phyloP scores from a whole-genome alignment of 331 rosid genomes.

The Pyrus hybrid region DNA sequence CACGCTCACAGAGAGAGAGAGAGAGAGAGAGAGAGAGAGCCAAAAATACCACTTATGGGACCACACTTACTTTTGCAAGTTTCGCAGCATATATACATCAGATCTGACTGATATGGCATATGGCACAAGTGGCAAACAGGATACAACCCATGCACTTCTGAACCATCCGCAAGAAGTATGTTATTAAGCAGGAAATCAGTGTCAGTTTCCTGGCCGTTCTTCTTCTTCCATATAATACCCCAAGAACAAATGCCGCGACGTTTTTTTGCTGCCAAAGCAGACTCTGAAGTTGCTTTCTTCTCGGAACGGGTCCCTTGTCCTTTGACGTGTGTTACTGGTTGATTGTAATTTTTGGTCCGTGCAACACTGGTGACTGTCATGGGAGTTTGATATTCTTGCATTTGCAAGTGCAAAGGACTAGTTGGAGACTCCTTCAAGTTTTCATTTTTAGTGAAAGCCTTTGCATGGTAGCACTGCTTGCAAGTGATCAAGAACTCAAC shows the following conservation, averaged over 20 bases:
- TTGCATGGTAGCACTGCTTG: slow-evolving; percentile 60
- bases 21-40: neutral
- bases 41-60: neutral
- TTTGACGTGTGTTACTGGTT: slow-evolving; percentile 23
- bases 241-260: slow-evolving; percentile 49
- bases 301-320: slow-evolving; percentile 28
- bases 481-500: slow-evolving; percentile 45
- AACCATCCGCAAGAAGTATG: slow-evolving; percentile 60
- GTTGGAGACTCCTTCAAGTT: slow-evolving; percentile 67
- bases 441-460: slow-evolving; percentile 35
- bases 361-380: slow-evolving; percentile 35
- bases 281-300: slow-evolving; percentile 33
- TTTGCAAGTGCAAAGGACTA: slow-evolving; percentile 61
- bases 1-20: neutral
- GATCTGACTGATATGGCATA: slow-evolving; percentile 58
- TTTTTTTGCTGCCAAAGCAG: slow-evolving; percentile 31
- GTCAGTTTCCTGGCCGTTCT: slow-evolving; percentile 33
- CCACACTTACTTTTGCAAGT: slow-evolving; percentile 66
- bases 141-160: slow-evolving; percentile 17
- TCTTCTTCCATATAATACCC: slow-evolving; percentile 92
- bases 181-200: slow-evolving; percentile 50
- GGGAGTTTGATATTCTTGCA: slow-evolving; percentile 36
- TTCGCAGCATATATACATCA: slow-evolving; percentile 78
- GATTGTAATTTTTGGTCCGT: slow-evolving; percentile 30
- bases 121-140: slow-evolving; percentile 75